Evolutionary conservation across 169 alveolate species (phyloP), one percentile per base, ranked within the genome.

Genomic region (Plasmodium gonderi): DNA sequence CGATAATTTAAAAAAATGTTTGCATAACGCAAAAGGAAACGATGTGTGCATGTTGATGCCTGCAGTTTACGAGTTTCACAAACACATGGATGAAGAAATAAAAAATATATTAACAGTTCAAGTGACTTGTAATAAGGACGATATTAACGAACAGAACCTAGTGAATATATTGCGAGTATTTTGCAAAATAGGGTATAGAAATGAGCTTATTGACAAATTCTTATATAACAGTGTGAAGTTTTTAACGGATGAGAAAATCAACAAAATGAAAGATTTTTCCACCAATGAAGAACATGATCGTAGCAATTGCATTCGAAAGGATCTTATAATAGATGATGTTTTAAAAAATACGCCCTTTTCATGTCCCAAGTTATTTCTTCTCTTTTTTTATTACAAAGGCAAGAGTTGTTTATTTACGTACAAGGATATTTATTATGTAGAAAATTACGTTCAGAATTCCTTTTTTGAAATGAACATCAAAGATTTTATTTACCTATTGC

Each of bases 41-140:
- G 77, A 90, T 31, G 40, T 90, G 17, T 90, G 94, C 45, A n/a
- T 90, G 72, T 44, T 90, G 36, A 90, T 90, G 20, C 94, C 94
- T 4, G 17, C 80, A 68, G 77, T 90, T 26, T 90, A 90, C 54
- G 83, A 65, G 38, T 90, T 77, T 69, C 91, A 79, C 74, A 90
- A 78, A 51, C 74, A 90, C 74, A 79, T 79, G 81, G 94, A 90
- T 90, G 82, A 64, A 36, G 94, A 90, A 45, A 12, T 90, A 36
- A 90, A 90, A 90, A 90, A 78, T 78, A 90, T 90, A 90, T 90
- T 90, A 79, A 78, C 75, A 2, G 94, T 90, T 78, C 94, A 90
- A 44, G 79, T 90, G 54, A 78, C 80, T 3, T 90, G 42, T 72
- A 90, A 90, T 33, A 90, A 65, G 51, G 91, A 90, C 17, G 51